Conservation (phyloP, 2,329 filamentous ascomycete species). For the Purpureocillium takamizusanense region DNA sequence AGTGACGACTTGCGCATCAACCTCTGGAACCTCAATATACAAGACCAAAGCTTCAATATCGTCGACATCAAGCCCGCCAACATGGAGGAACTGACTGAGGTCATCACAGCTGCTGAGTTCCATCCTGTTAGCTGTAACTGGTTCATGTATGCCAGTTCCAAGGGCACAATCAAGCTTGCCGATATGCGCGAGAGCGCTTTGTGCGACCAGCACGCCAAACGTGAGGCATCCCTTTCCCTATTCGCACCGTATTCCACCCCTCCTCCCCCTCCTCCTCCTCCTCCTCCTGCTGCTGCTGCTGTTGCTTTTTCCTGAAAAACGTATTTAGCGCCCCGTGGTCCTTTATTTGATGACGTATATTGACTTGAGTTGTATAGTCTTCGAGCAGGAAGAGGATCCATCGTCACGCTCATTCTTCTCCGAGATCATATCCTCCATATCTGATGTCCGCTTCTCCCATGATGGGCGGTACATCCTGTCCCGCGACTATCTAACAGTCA, state of each 20-base stretch:
- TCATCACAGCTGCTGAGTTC: constrained; percentile 97
- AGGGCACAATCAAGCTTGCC: constrained; percentile 96
- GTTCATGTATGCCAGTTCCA: constrained; percentile 99
- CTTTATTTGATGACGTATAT: too few species aligned
- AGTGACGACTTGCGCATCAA: constrained; percentile 97
- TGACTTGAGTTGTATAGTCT: constrained; percentile 52
- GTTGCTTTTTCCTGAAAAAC: background rate
- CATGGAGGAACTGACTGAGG: constrained; percentile 98
- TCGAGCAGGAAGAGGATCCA: constrained; percentile 97
- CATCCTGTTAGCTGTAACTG: constrained; percentile 96
- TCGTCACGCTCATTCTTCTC: constrained; percentile 98
- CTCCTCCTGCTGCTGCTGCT: background rate
- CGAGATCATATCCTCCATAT: constrained; percentile 98
- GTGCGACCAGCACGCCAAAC: constrained; percentile 90
- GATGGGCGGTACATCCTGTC: constrained; percentile 97
- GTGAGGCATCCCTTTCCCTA: constrained; percentile 39
- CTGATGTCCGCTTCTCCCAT: constrained; percentile 93
- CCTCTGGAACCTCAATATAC: constrained; percentile 97
- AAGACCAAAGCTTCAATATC: constrained; percentile 99
- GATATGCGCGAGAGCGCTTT: constrained; percentile 97
- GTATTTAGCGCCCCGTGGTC: too few species aligned
- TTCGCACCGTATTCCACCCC: background rate
- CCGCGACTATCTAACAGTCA: constrained; percentile 95
- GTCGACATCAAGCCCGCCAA: constrained; percentile 99
- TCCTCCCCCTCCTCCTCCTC: too few species aligned